Conservation (phyloP, 2,329 filamentous ascomycete species). For the Hirsutella thompsonii region DNA sequence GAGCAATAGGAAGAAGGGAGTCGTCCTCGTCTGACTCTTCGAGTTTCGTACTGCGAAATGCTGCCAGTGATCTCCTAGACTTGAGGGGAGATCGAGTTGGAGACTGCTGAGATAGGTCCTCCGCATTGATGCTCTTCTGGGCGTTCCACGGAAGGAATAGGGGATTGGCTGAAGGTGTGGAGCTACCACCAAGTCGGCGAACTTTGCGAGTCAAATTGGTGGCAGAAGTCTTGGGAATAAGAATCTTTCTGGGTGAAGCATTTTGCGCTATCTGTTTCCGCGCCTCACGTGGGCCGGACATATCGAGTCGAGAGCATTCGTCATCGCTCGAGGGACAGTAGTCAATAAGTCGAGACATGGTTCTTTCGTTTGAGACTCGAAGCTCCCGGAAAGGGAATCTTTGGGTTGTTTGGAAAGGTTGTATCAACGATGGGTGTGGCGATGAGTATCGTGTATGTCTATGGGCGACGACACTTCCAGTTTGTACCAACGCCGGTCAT, state of each 20-base stretch:
- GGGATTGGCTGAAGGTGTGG: constrained; percentile 12
- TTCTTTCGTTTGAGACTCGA: neutral
- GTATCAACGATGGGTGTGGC: no score
- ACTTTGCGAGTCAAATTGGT: constrained; percentile 16
- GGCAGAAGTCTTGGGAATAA: constrained; percentile 11
- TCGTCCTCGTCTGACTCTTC: no score
- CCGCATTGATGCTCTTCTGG: constrained; percentile 8
- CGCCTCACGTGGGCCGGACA: constrained; percentile 11
- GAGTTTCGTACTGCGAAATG: no score
- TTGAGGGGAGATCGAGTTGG: constrained; percentile 3
- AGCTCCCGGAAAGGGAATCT: no score
- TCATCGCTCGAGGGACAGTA: constrained; percentile 23
- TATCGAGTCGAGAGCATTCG: constrained; percentile 25
- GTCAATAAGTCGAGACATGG: constrained; percentile 17
- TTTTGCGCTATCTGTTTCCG: constrained; percentile 7
- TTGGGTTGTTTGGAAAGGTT: no score
- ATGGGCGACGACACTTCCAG: no score
- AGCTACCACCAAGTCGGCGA: constrained; percentile 14
- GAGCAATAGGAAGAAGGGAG: no score
- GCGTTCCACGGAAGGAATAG: constrained; percentile 19
- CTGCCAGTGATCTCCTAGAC: neutral
- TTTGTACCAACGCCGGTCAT: no score
- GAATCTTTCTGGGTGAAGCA: constrained; percentile 6
- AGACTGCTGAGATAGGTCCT: neutral
- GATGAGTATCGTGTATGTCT: no score